A percentile compares a stretch with the other conserved stretches of the same genome.
Conservation (phyloP, 495 filamentous ascomycete genomes). For the Aspergillus bridgeri region DNA sequence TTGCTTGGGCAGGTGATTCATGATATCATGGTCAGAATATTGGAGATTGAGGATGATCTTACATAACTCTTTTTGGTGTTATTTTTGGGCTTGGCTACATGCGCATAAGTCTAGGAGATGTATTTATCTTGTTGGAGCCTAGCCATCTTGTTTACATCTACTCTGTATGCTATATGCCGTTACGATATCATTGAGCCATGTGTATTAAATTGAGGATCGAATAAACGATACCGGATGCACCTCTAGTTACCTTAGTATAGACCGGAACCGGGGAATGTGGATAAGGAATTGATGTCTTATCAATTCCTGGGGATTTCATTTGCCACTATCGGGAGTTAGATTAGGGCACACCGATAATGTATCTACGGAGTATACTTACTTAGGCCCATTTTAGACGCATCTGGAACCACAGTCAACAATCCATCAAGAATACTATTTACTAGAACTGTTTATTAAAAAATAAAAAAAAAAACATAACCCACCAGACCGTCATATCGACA, state of each 20-base stretch:
- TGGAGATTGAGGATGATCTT: no score
- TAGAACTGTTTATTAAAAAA: not conserved
- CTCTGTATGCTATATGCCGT: not conserved
- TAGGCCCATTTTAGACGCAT: no score
- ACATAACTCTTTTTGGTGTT: no score
- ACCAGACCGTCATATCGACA: not conserved
- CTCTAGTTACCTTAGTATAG: not conserved
- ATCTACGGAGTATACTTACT: no score
- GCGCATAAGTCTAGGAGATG: not conserved
- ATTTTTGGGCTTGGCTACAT: no score
- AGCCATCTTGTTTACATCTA: not conserved
- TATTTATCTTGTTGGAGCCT: not conserved
- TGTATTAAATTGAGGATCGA: not conserved
- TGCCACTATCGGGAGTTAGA: not conserved
- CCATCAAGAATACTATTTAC: not conserved
- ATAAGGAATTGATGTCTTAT: no score
- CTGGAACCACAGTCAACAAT: not conserved
- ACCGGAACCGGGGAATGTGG: not conserved
- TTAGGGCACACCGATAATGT: not conserved
- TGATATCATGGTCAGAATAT: no score
- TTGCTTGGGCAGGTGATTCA: no score
- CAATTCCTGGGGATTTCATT: not conserved
- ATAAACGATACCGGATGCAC: not conserved
- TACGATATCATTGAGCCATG: not conserved
- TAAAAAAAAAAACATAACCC: not conserved